Conservation (phyloP, 495 filamentous ascomycete species). For the Bathelium albidoporum region DNA sequence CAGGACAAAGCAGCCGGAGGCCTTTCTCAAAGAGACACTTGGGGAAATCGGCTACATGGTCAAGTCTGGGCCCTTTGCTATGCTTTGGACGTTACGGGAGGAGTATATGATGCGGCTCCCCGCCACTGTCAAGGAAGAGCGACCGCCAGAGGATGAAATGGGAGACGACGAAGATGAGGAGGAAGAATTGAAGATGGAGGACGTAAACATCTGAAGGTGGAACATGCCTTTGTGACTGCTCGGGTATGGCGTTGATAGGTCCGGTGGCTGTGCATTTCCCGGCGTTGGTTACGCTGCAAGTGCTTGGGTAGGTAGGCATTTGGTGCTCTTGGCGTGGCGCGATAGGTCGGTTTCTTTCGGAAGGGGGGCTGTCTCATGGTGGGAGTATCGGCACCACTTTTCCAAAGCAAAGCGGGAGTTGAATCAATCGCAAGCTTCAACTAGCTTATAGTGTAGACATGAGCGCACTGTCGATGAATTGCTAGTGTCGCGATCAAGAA, state of each 20-base stretch:
- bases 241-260: background rate
- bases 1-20: constrained; percentile 71
- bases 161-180: constrained; percentile 15
- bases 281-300: background rate
- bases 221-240: background rate
- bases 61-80: constrained; percentile 69
- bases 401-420: no score
- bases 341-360: background rate
- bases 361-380: background rate
- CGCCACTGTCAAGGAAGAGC: constrained; percentile 7
- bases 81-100: constrained; percentile 69
- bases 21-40: constrained; percentile 75
- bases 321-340: background rate
- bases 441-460: no score
- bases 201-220: background rate
- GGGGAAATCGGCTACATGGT: constrained; percentile 73
- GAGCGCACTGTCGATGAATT: no score
- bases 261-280: background rate
- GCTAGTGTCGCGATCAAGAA: no score
- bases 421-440: no score
- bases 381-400: no score
- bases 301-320: background rate
- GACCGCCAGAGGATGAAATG: constrained; percentile 8
- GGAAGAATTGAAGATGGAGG: constrained; percentile 9
- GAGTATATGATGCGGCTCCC: constrained; percentile 55